A percentile compares a stretch with the other conserved stretches of the same genome.
phyloP scores from a whole-genome alignment of 352 stramenopile species.

The Globisporangium orthogonon region DNA sequence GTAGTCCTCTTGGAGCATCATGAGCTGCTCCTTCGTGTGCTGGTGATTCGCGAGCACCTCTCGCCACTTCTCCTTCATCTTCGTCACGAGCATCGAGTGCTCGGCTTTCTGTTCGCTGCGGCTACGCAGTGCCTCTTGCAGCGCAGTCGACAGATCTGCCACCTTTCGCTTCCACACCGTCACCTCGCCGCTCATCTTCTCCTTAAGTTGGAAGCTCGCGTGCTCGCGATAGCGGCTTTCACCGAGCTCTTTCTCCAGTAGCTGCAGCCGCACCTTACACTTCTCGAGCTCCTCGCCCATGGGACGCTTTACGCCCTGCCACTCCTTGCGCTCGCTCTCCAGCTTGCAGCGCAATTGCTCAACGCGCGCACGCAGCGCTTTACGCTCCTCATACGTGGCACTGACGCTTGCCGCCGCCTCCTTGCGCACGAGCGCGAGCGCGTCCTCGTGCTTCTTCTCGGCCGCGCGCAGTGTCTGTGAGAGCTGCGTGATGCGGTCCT shows the following conservation, averaged over 20 bases:
- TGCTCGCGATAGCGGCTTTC: conserved; percentile 58
- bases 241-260: conserved; percentile 64
- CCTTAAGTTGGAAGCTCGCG: conserved; percentile 58
- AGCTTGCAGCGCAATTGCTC: conserved; percentile 64
- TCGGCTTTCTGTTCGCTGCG: conserved; percentile 47
- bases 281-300: conserved; percentile 56
- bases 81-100: conserved; percentile 30
- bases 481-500: conserved; percentile 37
- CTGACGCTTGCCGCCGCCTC: conserved; percentile 46
- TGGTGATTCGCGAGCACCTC: conserved; percentile 35
- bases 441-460: conserved; percentile 61
- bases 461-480: conserved; percentile 47
- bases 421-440: conserved; percentile 44
- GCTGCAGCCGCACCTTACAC: conserved; percentile 29
- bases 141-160: conserved; percentile 33
- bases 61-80: conserved; percentile 68
- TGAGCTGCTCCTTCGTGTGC: conserved; percentile 45
- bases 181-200: conserved; percentile 54
- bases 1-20: conserved; percentile 73
- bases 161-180: conserved; percentile 52
- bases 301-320: conserved; percentile 38
- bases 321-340: conserved; percentile 66
- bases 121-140: conserved; percentile 36
- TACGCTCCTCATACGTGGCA: conserved; percentile 59
- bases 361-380: conserved; percentile 53